Evolutionary conservation across 2,329 filamentous ascomycete genomes (phyloP), one percentile per base, ranked within the genome.

Genomic region (Ustilaginoidea virens): DNA sequence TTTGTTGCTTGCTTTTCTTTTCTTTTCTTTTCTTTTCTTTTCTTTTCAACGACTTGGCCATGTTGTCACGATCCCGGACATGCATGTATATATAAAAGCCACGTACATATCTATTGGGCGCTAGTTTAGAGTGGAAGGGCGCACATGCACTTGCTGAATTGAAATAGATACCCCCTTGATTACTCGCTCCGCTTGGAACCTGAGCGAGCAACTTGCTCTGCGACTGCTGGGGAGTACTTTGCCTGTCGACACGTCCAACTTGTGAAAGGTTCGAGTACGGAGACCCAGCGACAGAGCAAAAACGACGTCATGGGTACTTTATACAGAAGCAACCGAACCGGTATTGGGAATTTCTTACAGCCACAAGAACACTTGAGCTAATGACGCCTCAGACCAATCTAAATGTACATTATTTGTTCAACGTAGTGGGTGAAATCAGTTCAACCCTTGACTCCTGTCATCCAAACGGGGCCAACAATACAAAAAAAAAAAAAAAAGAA

Each of bases 321-420:
- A n/a, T n/a, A n/a, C n/a, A n/a, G n/a, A n/a, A n/a, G 12, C 22
- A 6, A 24, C 22, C 12, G 18, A 20, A 15, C 9, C 18, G 7
- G n/a, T 18, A 19, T 31, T 10, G 18, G 22, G 15, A 22, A 23
- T 15, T 31, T 31, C 14, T 17, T 13, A 11, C 7, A 26, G 7
- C 17, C 20, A 13, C 24, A 11, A 10, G 8, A 15, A 21, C 12
- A 14, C n/a, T 21, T 25, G 18, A 10, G 18, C 10, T 21, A 4
- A 13, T 11, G 14, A 20, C 23, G 12, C 24, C 13, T 23, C 7
- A 27, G 17, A 25, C 22, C 31, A 16, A 33, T 33, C 27, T 23
- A 33, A 33, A 23, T 23, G n/a, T 26, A 29, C 27, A 33, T 26
- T 17, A 29, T 23, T 29, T 23, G 15, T 29, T 15, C 27, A 33